Evolutionary conservation across 768 basidiomycete genomes (phyloP), one percentile per base, ranked within the genome.

Genomic region (Rubroboletus satanas): DNA sequence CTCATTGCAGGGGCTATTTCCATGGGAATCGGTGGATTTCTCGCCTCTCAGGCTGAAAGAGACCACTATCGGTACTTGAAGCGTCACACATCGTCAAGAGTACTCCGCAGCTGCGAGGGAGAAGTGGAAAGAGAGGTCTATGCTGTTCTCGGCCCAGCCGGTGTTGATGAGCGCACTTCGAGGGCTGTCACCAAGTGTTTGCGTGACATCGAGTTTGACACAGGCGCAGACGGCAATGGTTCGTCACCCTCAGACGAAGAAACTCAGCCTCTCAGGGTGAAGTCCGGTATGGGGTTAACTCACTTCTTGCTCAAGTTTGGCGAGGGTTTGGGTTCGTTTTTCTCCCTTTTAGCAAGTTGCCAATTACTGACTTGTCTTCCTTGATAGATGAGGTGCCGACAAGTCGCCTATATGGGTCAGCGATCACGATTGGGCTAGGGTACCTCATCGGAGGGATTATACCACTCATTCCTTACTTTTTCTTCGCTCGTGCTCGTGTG

Each of bases 21-120:
- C 2, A 99, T 99, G 96, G 97, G 97, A 57, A 90, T 99, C 38
- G 97, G 97, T 50, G 96, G 96, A 18, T 98, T 96, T 80, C 86
- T 99, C 46, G 94, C 94, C 3, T 93, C 95, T 1, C 92, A 99
- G 72, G 88, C 96, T 31, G 97, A 99, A 72, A 87, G 94, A 44
- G 96, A 98, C 69, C 90, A 97, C 72, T 95, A 88, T 69, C 88
- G 85, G 44, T 97, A 89, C 73, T 82, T 88, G 31, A 82, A 78
- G 29, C 78, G 81, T 37, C 81, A 85, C 57, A 95, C 92, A 10
- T 77, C 85, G 41, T 80, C 85, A 17, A 86, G 95, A 31, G 94
- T 98, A n/a, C 69, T 80, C 3, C 85, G 91, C 12, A 93, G 89
- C 52, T 99, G 97, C 67, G 83, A 84, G 9, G 93, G 93, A 46